Base-by-base conservation (phyloP, 75 land plant species). In the Larix kaempferi region DNA sequence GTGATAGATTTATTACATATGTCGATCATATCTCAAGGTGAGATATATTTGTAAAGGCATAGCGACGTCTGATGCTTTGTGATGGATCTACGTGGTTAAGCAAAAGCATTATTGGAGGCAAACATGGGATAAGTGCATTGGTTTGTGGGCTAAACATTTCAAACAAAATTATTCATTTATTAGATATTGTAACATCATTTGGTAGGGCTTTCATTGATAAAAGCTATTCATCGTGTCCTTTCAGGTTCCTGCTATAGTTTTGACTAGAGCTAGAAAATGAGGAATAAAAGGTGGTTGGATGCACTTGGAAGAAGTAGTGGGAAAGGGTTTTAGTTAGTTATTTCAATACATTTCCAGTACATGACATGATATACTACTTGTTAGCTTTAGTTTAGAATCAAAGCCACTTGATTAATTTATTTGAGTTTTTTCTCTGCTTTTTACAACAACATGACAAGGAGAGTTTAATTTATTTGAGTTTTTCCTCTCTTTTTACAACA, bases 141-240 rank as follows among this genome's bases (percentile, higher is more conserved):
- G 44, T 23, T 69, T 27, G 52, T 69, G 72, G 23, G 49, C 72
- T 69, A 41, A 44, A 69, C 22, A 49, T 41, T 69, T 69, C 52
- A 41, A 69, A 69, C 49, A 39, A 69, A 69, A 69, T 69, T 69
- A 69, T 69, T 69, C 72, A 39, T 69, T 69, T 69, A 69, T 69
- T 69, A 49, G 39, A 69, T 16, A 69, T 39, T 69, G 72, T 69
- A 69, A 69, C 23, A 69, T 69, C 72, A 69, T 69, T 69, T 69
- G n/a, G 37, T 69, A 69, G 52, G 72, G 72, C 72, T 69, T 69
- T 52, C 72, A 39, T 39, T 65, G 52, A 22, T 41, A 52, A 52
- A 69, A 69, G 52, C 72, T 69, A 37, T 44, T 69, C 72, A 39
- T 41, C 11, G 49, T 41, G 69, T 44, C n/a, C 49, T 69, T 69